Conservation (phyloP, 2,329 filamentous ascomycete species). For the Phialocephala sp. region DNA sequence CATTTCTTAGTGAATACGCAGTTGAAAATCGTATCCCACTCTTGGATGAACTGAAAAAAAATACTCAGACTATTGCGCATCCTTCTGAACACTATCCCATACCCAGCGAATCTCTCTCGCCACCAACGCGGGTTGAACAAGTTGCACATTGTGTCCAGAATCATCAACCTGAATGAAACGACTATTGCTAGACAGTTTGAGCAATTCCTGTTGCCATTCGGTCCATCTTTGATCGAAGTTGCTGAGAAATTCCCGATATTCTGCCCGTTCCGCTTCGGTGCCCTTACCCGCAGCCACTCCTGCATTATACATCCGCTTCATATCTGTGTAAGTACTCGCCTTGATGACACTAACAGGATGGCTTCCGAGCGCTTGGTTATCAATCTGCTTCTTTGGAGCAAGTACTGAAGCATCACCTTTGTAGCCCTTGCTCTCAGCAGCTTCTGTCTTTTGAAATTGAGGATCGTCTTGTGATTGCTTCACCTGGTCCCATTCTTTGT, state of each 20-base stretch:
- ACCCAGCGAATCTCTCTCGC: slow-evolving; percentile 36
- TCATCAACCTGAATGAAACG: slow-evolving; percentile 12
- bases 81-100: not conserved
- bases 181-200: slow-evolving; percentile 21
- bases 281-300: slow-evolving; percentile 28
- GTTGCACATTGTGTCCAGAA: slow-evolving; percentile 32
- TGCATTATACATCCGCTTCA: slow-evolving; percentile 26
- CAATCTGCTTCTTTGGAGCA: slow-evolving; percentile 29
- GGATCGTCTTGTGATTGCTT: not conserved
- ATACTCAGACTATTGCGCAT: too few relatives aligned
- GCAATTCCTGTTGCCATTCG: slow-evolving; percentile 18
- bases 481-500: slow-evolving; percentile 18
- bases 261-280: slow-evolving; percentile 18
- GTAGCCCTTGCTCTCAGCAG: slow-evolving; percentile 19
- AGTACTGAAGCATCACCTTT: slow-evolving; percentile 14
- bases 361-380: slow-evolving; percentile 22
- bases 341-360: slow-evolving; percentile 28
- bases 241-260: slow-evolving; percentile 13
- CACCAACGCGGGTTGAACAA: slow-evolving; percentile 28
- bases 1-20: not conserved
- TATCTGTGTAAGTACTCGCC: slow-evolving; percentile 22
- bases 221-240: slow-evolving; percentile 15
- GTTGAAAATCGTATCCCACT: not conserved
- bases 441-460: slow-evolving; percentile 12
- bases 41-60: not conserved